A percentile compares a stretch with the other conserved stretches of the same genome.
These are phyloP conservation scores for Heliosperma pusillum DNA, from an alignment of 148 eudicot species.

Conservation along the genomic window DNA sequence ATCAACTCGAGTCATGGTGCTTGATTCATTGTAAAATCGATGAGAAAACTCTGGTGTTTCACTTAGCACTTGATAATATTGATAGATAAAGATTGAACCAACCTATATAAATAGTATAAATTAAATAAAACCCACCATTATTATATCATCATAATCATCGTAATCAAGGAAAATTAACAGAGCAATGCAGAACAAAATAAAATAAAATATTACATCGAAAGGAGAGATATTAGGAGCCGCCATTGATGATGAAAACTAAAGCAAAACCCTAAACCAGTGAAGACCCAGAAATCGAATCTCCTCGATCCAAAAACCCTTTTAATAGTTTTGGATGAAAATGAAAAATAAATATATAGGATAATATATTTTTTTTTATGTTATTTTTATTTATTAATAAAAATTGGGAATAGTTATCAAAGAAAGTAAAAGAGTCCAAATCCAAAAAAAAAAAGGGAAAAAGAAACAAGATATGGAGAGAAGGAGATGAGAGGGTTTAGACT, in stretches of 20 bases:
- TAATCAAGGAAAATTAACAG: background rate
- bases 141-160: background rate
- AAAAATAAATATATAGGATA: background rate
- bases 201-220: background rate
- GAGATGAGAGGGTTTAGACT: too few relatives aligned
- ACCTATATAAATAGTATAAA: constrained; percentile 38
- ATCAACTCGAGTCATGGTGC: constrained; percentile 66
- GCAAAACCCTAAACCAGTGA: constrained; percentile 5
- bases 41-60: constrained; percentile 60
- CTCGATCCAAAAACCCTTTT: background rate
- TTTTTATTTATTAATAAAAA: too few relatives aligned
- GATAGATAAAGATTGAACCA: constrained; percentile 68
- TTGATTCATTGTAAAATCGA: constrained; percentile 71
- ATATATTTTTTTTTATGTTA: too few relatives aligned
- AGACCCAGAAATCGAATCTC: background rate
- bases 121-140: background rate
- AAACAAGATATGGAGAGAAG: too few relatives aligned
- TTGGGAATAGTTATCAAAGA: too few relatives aligned
- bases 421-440: too few relatives aligned
- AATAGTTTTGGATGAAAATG: background rate
- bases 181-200: background rate
- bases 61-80: constrained; percentile 67
- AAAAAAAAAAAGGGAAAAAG: too few relatives aligned
- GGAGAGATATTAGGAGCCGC: background rate
- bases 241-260: background rate